Conservation (phyloP, 208 protist species). For the Blechomonas ayalai region DNA sequence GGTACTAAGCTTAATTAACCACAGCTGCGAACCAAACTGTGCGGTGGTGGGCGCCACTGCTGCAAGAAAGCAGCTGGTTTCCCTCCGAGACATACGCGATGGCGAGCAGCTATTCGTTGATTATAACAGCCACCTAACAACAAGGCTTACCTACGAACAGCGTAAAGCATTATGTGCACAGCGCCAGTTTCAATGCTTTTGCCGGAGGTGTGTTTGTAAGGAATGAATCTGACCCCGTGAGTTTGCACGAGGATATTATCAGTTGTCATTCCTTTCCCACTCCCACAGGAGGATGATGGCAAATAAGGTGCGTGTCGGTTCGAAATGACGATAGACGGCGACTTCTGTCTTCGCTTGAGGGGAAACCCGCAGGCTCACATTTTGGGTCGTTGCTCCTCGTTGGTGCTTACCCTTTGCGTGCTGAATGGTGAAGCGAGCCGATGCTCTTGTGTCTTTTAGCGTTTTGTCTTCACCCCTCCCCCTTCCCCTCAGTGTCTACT, state of each 20-base stretch:
- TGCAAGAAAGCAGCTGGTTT: constrained; percentile 23
- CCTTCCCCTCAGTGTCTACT: neutral
- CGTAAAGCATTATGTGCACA: constrained; percentile 71
- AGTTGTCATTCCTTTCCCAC: no score
- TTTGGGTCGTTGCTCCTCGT: constrained; percentile 4
- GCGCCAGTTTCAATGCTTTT: constrained; percentile 85
- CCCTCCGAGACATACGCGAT: constrained; percentile 58
- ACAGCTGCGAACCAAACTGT: constrained; percentile 87
- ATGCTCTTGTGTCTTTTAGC: neutral
- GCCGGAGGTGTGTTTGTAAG: constrained; percentile 54
- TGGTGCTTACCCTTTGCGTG: neutral
- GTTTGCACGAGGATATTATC: no score
- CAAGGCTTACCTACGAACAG: constrained; percentile 58
- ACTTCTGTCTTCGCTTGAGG: neutral
- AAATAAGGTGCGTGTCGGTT: no score
- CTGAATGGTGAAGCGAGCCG: neutral
- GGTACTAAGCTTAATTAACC: constrained; percentile 68
- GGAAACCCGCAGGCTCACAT: neutral
- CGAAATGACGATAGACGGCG: no score
- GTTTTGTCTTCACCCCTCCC: neutral
- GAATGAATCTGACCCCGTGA: constrained; percentile 38
- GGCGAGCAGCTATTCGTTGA: constrained; percentile 86
- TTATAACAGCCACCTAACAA: constrained; percentile 72
- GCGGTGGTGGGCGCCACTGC: constrained; percentile 27
- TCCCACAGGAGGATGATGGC: no score